These are phyloP conservation scores for Malassezia equina DNA, from an alignment of 1,284 basidiomycete species.

Conservation along the genomic window DNA sequence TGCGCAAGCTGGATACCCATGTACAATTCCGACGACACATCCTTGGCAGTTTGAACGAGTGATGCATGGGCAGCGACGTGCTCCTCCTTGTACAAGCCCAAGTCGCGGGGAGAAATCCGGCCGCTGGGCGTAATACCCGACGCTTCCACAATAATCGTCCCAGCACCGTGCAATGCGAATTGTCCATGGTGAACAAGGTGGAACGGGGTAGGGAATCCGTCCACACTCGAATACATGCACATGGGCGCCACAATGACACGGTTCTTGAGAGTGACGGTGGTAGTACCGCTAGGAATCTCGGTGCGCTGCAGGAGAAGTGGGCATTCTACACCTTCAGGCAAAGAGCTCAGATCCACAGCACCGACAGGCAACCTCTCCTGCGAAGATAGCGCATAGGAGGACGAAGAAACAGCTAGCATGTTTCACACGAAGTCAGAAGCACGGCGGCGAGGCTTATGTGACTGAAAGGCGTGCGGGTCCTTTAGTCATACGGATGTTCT, in stretches of 20 bases:
- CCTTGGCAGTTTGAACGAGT: conserved; percentile 65
- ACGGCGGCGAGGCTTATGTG: too few species aligned
- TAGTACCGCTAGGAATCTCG: conserved; percentile 17
- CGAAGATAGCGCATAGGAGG: not conserved
- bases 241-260: conserved; percentile 35
- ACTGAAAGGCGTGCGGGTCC: too few species aligned
- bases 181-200: conserved; percentile 41
- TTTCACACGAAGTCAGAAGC: not conserved
- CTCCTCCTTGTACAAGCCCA: conserved; percentile 64
- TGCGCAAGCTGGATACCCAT: conserved; percentile 73
- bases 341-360: conserved; percentile 27
- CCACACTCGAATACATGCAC: conserved; percentile 38
- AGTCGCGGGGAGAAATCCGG: conserved; percentile 61
- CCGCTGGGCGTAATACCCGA: conserved; percentile 61
- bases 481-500: too few species aligned
- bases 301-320: conserved; percentile 31
- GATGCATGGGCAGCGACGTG: conserved; percentile 62
- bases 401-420: not conserved
- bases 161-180: conserved; percentile 43
- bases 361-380: conserved; percentile 14
- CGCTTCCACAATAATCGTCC: conserved; percentile 40
- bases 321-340: conserved; percentile 24
- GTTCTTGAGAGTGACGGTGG: conserved; percentile 34
- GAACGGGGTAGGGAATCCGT: conserved; percentile 40
- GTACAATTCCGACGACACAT: conserved; percentile 54